Evolutionary conservation across 768 basidiomycete species (phyloP).

Genomic region (Leccinum imitatum): DNA sequence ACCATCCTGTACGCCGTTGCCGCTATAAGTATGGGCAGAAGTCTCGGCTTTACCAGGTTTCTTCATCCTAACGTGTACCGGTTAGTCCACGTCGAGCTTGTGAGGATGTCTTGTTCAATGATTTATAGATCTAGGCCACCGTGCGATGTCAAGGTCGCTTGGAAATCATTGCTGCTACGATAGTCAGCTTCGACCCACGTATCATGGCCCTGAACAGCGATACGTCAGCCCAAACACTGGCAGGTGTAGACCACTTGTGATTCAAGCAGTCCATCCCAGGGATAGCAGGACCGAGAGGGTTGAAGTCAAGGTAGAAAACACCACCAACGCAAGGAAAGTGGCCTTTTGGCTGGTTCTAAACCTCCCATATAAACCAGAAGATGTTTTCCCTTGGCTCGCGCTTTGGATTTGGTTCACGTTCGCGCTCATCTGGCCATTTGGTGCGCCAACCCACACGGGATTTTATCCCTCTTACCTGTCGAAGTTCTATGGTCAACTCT

Average conservation of each 20-base stretch:
- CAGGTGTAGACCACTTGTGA: constrained; percentile 21
- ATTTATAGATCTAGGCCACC: background rate
- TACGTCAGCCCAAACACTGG: constrained; percentile 28
- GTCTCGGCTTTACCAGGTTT: background rate
- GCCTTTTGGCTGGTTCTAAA: constrained; percentile 19
- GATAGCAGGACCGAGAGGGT: background rate
- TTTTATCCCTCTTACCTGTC: constrained; percentile 20
- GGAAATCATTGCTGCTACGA: constrained; percentile 13
- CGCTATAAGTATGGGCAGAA: constrained; percentile 2
- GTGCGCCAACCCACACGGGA: background rate
- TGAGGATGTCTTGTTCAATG: background rate
- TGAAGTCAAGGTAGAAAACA: constrained; percentile 1
- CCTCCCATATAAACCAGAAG: background rate
- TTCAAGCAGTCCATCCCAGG: constrained; percentile 26
- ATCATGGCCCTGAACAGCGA: constrained; percentile 17
- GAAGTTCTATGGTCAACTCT: constrained; percentile 25
- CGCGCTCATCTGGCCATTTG: constrained; percentile 20
- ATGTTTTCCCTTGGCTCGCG: constrained; percentile 11
- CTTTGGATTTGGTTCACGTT: constrained; percentile 21
- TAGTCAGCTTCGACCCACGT: constrained; percentile 17
- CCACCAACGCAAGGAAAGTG: constrained; percentile 10
- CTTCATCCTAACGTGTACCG: background rate
- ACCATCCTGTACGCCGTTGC: no score
- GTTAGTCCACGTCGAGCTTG: constrained; percentile 4
- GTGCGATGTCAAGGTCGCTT: background rate